These are phyloP conservation scores for Amyloporia xantha DNA, from an alignment of 768 basidiomycete genomes.

Conservation along the genomic window DNA sequence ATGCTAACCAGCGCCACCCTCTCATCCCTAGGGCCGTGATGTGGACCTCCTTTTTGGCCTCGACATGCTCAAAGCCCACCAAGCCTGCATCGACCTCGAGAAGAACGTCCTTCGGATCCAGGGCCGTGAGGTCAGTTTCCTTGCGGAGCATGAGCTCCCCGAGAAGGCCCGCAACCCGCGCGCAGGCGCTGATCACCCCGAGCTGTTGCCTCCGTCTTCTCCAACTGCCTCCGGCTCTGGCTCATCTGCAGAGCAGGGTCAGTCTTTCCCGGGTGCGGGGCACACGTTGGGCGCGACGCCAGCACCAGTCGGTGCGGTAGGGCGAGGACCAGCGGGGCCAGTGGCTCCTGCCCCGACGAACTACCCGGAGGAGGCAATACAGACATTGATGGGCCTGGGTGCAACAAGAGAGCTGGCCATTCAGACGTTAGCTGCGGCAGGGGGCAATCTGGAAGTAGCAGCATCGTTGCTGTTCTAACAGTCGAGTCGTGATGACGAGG, in stretches of 20 bases:
- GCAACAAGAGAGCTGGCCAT: slow-evolving; percentile 74
- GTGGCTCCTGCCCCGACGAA: slow-evolving; percentile 13
- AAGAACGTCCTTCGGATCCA: slow-evolving; percentile 91
- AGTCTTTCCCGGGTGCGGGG: slow-evolving; percentile 74
- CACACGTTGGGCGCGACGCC: slow-evolving; percentile 49
- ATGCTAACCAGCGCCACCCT: too few relatives aligned
- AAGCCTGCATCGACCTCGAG: slow-evolving; percentile 90
- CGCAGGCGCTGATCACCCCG: too few relatives aligned
- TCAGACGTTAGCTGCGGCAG: slow-evolving; percentile 65
- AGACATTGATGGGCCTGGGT: slow-evolving; percentile 69
- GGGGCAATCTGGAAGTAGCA: slow-evolving; percentile 83
- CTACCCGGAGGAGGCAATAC: slow-evolving; percentile 57
- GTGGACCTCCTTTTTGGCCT: slow-evolving; percentile 96
- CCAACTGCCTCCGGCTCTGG: too few relatives aligned
- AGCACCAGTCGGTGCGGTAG: slow-evolving; percentile 19
- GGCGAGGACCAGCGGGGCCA: slow-evolving; percentile 17
- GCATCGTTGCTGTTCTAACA: slow-evolving; percentile 75
- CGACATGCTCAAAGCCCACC: slow-evolving; percentile 99
- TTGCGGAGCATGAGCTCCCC: slow-evolving; percentile 92
- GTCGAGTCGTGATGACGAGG: background rate
- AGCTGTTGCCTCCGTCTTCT: too few relatives aligned
- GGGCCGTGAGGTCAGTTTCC: slow-evolving; percentile 80
- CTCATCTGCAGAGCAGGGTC: too few relatives aligned
- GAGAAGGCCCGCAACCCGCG: slow-evolving; percentile 67
- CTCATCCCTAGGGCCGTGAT: slow-evolving; percentile 57